Evolutionary conservation across 2,329 filamentous ascomycete genomes (phyloP), one percentile per base, ranked within the genome.

Genomic region (Monilinia vaccinii-corymbosi): DNA sequence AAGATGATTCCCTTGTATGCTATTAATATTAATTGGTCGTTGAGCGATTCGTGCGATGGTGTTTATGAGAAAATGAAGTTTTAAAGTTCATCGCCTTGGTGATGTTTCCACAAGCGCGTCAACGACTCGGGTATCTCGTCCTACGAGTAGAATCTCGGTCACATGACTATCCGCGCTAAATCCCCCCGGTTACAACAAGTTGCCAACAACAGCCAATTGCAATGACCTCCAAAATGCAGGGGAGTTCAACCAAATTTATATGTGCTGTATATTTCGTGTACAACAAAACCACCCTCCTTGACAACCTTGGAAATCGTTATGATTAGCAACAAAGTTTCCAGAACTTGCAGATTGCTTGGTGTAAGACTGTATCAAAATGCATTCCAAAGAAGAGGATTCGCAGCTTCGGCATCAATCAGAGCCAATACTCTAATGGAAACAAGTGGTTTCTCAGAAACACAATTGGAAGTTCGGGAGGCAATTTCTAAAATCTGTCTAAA

Each of bases 401-500:
- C 69, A 31, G 40, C 55, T 38, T 67, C 66, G 10, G 50, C 32
- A 44, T 48, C 63, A 9, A 56, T 59, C 8, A 32, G 52, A 60
- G 56, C 62, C 56, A 70, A 70, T 64, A 70, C 66, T 13, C 65
- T 91, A 57, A 91, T 92, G 88, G 85, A 89, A 65, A 84, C 81
- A 40, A 82, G 81, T 1, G 83, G 85, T 31, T 91, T 93, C 74
- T 86, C 83, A 0, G 83, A 89, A 48, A 85, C 84, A 52, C 88
- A 93, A 68, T 69, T 91, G 49, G 83, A 81, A 56, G 88, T 93
- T 4, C 81, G 87, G 40, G 85, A 91, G 62, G 84, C 87, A 0
- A 79, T 92, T 23, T 74, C 76, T 3, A 83, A 86, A 28, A 78
- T 92, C 31, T 92, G 88, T 71, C 76, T 83, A 1, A 77, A 82